Percentiles rank a stretch among this genome's conserved stretches.
Evolutionary conservation across 495 filamentous ascomycete species (phyloP).

Genomic region (Hypomontagnella submonticulosa): DNA sequence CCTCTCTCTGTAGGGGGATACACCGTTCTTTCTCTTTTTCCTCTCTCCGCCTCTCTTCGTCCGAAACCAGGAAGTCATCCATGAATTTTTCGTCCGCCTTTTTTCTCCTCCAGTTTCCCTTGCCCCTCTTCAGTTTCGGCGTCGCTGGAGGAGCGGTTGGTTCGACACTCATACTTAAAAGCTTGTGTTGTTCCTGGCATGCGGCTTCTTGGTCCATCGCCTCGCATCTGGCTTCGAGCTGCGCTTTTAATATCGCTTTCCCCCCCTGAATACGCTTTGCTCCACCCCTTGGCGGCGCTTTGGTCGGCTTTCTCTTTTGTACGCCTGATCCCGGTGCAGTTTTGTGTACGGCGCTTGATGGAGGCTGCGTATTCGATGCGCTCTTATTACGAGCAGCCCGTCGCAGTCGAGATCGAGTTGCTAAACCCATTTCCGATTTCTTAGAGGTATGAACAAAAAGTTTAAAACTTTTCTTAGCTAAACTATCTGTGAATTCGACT

Average conservation of each 20-base stretch:
- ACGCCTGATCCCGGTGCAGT: background rate
- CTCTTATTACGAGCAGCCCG: slow-evolving; percentile 14
- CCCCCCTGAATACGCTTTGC: background rate
- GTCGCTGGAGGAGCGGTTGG: background rate
- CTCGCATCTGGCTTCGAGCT: slow-evolving; percentile 21
- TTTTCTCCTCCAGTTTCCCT: slow-evolving; percentile 18
- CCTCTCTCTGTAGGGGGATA: slow-evolving; percentile 15
- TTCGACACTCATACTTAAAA: slow-evolving; percentile 14
- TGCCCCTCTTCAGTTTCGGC: slow-evolving; percentile 8
- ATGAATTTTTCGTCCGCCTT: slow-evolving; percentile 28
- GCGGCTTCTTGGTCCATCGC: slow-evolving; percentile 20
- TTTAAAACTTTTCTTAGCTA: too few relatives aligned
- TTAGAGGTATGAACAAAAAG: too few relatives aligned
- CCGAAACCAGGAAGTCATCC: slow-evolving; percentile 24
- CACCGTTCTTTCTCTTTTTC: too few relatives aligned
- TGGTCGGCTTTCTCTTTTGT: too few relatives aligned
- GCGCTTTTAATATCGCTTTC: slow-evolving; percentile 7
- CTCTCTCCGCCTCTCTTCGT: slow-evolving; percentile 1
- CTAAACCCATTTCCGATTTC: background rate
- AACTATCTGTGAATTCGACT: too few relatives aligned
- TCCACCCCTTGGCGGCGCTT: too few relatives aligned
- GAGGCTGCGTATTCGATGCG: background rate
- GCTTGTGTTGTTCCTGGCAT: slow-evolving; percentile 18
- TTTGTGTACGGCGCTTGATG: background rate
- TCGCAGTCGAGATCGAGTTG: slow-evolving; percentile 10